Evolutionary conservation across 2,329 filamentous ascomycete genomes (phyloP).

Genomic region (Escovopsis sp.): DNA sequence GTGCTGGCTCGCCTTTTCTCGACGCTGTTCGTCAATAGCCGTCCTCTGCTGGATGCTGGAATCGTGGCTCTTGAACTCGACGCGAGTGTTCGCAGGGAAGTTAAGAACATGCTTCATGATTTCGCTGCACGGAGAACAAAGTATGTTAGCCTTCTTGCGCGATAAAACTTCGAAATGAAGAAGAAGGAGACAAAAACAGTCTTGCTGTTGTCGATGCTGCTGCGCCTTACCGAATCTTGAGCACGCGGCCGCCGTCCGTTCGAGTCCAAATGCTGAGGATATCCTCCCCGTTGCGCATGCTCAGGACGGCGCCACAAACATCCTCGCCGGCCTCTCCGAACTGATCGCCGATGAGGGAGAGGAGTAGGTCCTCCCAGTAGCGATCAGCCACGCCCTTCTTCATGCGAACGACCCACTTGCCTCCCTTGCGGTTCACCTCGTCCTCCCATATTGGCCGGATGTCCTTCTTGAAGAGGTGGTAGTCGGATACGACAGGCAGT

Average conservation of each 20-base stretch:
- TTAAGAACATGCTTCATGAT: slow-evolving; percentile 82
- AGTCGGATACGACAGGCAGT: slow-evolving; percentile 86
- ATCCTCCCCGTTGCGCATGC: slow-evolving; percentile 88
- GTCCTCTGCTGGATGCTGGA: slow-evolving; percentile 87
- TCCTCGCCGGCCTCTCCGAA: slow-evolving; percentile 88
- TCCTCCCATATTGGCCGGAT: slow-evolving; percentile 98
- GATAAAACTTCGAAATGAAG: not conserved
- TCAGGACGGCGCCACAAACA: slow-evolving; percentile 87
- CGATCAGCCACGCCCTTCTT: slow-evolving; percentile 96
- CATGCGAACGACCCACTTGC: slow-evolving; percentile 92
- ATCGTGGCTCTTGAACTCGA: slow-evolving; percentile 93
- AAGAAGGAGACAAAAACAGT: not conserved
- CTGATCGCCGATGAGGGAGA: slow-evolving; percentile 86
- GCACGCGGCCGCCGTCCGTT: slow-evolving; percentile 80
- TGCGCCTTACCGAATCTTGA: slow-evolving; percentile 73
- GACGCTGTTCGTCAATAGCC: slow-evolving; percentile 79
- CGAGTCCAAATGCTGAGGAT: slow-evolving; percentile 97
- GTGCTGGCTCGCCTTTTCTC: slow-evolving; percentile 56
- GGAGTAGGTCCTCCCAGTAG: slow-evolving; percentile 89
- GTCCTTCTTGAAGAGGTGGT: slow-evolving; percentile 94
- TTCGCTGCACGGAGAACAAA: slow-evolving; percentile 42
- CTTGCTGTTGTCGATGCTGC: not conserved
- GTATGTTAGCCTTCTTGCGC: not conserved
- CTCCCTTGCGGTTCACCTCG: slow-evolving; percentile 87
- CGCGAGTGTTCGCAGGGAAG: slow-evolving; percentile 76